Conservation (phyloP, 1,284 basidiomycete genomes). For the Trichosporon sp. region DNA sequence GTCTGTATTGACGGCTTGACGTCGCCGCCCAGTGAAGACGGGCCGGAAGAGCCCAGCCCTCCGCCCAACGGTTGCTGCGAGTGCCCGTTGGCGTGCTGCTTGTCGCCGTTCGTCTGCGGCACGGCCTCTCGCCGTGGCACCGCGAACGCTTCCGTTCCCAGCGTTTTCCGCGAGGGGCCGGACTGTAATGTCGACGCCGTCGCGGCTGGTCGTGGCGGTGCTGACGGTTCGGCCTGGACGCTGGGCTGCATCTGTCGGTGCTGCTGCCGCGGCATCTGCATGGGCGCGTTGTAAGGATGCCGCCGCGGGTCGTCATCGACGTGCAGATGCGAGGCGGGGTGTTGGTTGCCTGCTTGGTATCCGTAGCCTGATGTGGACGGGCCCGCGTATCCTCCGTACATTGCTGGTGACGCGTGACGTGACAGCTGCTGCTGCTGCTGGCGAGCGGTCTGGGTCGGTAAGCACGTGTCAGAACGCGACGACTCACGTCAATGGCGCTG, state of each 20-base stretch:
- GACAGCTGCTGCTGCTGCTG: slow-evolving; percentile 21
- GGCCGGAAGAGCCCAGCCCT: neutral
- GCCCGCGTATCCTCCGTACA: slow-evolving; percentile 19
- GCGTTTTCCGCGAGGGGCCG: neutral
- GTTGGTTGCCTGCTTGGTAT: slow-evolving; percentile 14
- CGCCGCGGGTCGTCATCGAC: slow-evolving; percentile 10
- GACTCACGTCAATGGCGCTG: slow-evolving; percentile 43
- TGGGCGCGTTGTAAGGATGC: neutral
- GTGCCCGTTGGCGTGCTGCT: slow-evolving; percentile 13
- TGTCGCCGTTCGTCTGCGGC: slow-evolving; percentile 12
- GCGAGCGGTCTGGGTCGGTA: neutral
- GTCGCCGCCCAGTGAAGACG: neutral
- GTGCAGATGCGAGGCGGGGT: slow-evolving; percentile 15
- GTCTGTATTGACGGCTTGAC: neutral
- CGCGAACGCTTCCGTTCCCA: slow-evolving; percentile 3
- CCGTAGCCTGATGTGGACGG: slow-evolving; percentile 14
- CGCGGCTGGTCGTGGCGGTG: neutral
- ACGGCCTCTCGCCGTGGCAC: slow-evolving; percentile 4
- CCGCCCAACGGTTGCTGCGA: neutral
- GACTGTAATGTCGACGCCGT: neutral
- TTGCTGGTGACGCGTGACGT: slow-evolving; percentile 34
- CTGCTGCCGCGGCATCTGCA: neutral
- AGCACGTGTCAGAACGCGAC: neutral
- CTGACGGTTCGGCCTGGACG: slow-evolving; percentile 3
- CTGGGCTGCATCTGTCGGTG: slow-evolving; percentile 1